Conservation (phyloP, 768 basidiomycete genomes). For the Tulasnella sp. region DNA sequence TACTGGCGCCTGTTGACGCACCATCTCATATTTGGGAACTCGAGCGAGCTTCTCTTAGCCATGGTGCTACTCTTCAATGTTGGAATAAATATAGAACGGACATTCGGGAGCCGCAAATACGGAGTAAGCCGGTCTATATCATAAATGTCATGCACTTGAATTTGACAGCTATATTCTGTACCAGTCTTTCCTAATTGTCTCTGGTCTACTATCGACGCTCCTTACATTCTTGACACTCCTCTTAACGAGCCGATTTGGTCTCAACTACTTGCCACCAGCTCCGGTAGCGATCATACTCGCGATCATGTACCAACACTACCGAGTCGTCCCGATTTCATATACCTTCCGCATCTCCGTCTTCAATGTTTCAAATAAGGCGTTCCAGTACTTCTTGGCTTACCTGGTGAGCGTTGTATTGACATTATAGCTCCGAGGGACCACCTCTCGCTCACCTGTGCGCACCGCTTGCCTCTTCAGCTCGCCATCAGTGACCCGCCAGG, state of each 20-base stretch:
- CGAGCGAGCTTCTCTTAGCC: conserved; percentile 71
- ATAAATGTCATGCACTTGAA: neutral
- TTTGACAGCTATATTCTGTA: conserved; percentile 2
- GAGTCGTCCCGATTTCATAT: conserved; percentile 68
- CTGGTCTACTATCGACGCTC: conserved; percentile 51
- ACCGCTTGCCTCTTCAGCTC: conserved; percentile 40
- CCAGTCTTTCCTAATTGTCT: conserved; percentile 69
- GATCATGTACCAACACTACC: conserved; percentile 70
- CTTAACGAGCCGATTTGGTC: conserved; percentile 43
- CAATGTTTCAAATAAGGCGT: conserved; percentile 62
- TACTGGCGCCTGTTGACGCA: conserved; percentile 75
- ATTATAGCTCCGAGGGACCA: neutral
- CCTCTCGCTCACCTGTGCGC: conserved; percentile 3
- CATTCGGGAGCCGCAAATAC: conserved; percentile 79
- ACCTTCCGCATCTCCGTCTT: conserved; percentile 65
- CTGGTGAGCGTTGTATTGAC: conserved; percentile 40
- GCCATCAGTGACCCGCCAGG: conserved; percentile 55
- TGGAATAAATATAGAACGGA: conserved; percentile 63
- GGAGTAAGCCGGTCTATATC: conserved; percentile 49
- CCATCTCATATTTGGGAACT: conserved; percentile 69
- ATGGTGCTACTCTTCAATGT: conserved; percentile 63
- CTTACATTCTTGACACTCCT: conserved; percentile 57
- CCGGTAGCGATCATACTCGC: conserved; percentile 63
- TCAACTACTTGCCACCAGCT: conserved; percentile 68
- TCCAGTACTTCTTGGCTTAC: conserved; percentile 55